Evolutionary conservation across 345 rosid species (phyloP), one percentile per base, ranked within the genome.

Genomic region (Eucalyptus cladocalyx): DNA sequence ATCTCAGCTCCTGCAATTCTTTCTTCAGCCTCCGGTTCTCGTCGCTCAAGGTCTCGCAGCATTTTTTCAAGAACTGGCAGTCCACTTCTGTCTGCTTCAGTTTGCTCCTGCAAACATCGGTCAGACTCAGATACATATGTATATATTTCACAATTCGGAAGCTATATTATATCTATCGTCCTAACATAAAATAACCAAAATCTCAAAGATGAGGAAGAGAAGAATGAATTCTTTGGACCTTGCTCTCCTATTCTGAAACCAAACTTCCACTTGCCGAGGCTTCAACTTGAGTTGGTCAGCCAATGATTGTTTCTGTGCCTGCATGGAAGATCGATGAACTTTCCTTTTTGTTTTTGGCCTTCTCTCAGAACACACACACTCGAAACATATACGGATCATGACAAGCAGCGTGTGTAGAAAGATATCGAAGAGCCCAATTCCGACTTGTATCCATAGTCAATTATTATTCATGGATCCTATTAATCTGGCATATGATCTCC

Each of bases 241-340:
- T 90, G 96, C 96, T 91, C 96, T 93, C 90, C 96, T 91, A 90
- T 94, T 94, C 72, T 94, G 96, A 87, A 94, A 94, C 96, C 96
- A 94, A 85, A 93, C 94, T 88, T 94, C 96, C n/a, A 93, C 94
- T 90, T 94, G 96, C 87, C 96, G 92, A 65, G 96, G 91, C 62
- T 91, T 92, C 88, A 94, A 86, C 47, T 90, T 91, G 86, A 94
- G 89, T 62, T 87, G 89, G 58, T 93, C 91, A 23, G 95, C 96
- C 32, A 93, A 90, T 87, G 93, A 76, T 47, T 91, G 91, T 67
- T 94, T 94, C 90, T 93, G 92, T 26, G 89, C 89, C 96, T 94
- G 91, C 65, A 30, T 19, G 28, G 47, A 37, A 86, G 49, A 34
- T 11, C 83, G 16, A 76, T 76, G 83, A 76, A 21, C 47, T 76